Evolutionary conservation across 2,329 filamentous ascomycete species (phyloP).

Genomic region (Madurella fahalii): DNA sequence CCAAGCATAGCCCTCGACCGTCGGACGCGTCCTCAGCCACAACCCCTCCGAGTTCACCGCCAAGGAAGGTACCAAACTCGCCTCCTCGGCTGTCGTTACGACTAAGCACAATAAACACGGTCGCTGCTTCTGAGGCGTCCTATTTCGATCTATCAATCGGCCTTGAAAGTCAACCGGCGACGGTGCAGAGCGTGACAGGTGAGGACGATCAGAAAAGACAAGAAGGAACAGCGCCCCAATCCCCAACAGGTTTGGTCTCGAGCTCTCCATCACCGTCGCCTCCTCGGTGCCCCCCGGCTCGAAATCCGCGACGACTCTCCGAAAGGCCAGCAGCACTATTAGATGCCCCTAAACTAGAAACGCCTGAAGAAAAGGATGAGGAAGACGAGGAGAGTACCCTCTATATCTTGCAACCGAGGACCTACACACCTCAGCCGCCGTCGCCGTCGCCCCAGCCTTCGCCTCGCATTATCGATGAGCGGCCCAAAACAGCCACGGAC

Average conservation of each 20-base stretch:
- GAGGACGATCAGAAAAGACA: not conserved
- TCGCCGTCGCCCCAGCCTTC: conserved; percentile 46
- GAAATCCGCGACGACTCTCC: conserved; percentile 25
- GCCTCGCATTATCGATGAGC: conserved; percentile 36
- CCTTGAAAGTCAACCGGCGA: not conserved
- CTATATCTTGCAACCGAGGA: conserved; percentile 54
- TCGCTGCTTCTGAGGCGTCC: conserved; percentile 13
- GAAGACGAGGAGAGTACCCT: conserved; percentile 38
- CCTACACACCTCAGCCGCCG: conserved; percentile 51
- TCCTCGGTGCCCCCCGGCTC: conserved; percentile 17
- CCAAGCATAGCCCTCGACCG: conserved; percentile 21
- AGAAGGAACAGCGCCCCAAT: conserved; percentile 2
- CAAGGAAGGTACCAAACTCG: conserved; percentile 22
- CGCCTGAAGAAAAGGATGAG: conserved; percentile 22
- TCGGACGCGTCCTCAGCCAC: conserved; percentile 25
- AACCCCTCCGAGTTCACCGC: conserved; percentile 22
- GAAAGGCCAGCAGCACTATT: conserved; percentile 16
- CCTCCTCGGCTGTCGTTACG: conserved; percentile 27
- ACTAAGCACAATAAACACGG: conserved; percentile 24
- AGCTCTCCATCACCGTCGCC: conserved; percentile 8
- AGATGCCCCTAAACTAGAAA: conserved; percentile 14
- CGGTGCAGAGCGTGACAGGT: not conserved
- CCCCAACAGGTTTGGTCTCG: conserved; percentile 5
- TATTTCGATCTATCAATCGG: conserved; percentile 27
- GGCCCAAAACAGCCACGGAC: conserved; percentile 3